Evolutionary conservation across 2,329 filamentous ascomycete genomes (phyloP), one percentile per base, ranked within the genome.

Genomic region (Penicillium sp.): DNA sequence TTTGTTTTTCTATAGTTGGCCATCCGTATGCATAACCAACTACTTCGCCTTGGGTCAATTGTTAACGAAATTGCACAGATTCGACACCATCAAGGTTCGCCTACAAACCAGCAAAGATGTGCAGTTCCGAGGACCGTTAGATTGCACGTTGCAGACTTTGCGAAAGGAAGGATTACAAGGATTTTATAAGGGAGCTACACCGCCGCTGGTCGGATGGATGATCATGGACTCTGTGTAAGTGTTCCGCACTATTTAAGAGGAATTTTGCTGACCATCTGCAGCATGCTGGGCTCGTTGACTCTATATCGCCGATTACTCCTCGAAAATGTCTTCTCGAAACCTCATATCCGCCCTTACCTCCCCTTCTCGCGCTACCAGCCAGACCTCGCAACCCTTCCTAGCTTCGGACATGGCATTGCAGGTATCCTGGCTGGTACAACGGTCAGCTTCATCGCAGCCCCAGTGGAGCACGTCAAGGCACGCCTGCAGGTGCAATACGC

Each of bases 21-120:
- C 85, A 88, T 75, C 85, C 85, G 76, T 83, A 77, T 61, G 80
- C 74, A 59, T 49, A 17, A 38, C 23, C 13, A 35, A 25, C 21
- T 45, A 4, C 17, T 23, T 45, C 33, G 19, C 42, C 15, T 15
- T 36, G 21, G 21, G 4, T 17, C 23, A 6, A 19, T 45, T 23
- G 39, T 36, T 55, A 36, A 55, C 39, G 23, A 41, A 23, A 52
- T 36, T 54, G 33, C n/a, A 56, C 57, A 83, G 90, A 25, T 97
- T 99, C 78, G 94, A 99, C 77, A 97, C 94, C 0, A 86, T 99
- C 75, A 99, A 99, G 78, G 93, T 97, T 53, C 91, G 94, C 33
- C 82, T 99, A 19, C 94, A 99, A 75, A 97, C 93, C 3, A 91
- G 91, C 31, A 82, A 89, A 66, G 76, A 83, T 48, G 75, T 86